Evolutionary conservation across 2,329 filamentous ascomycete species (phyloP).

Genomic region (Aplosporella prunicola): DNA sequence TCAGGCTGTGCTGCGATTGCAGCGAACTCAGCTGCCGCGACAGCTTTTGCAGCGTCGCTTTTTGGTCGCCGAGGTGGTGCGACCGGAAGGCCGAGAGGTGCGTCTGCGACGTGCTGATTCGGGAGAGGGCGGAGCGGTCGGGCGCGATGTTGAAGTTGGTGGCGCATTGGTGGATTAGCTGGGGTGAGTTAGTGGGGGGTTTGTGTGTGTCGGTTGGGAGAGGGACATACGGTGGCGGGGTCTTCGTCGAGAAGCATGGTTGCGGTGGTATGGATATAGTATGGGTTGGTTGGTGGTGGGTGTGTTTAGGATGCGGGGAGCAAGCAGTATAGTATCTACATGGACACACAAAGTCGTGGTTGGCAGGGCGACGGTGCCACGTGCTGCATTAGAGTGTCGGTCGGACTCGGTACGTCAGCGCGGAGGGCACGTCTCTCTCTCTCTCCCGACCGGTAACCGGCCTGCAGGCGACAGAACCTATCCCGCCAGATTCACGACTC

Average conservation of each 20-base stretch:
- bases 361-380: too few relatives aligned
- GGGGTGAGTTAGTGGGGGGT: constrained; percentile 12
- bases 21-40: constrained; percentile 67
- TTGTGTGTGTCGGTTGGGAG: constrained; percentile 13
- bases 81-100: constrained; percentile 79
- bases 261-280: constrained; percentile 15
- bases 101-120: constrained; percentile 73
- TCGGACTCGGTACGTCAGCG: too few relatives aligned
- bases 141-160: constrained; percentile 90
- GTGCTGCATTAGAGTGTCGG: too few relatives aligned
- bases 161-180: constrained; percentile 88
- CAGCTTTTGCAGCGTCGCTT: constrained; percentile 43
- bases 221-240: constrained; percentile 61
- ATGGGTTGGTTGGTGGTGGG: background rate
- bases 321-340: too few relatives aligned
- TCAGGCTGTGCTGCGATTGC: constrained; percentile 66
- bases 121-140: constrained; percentile 73
- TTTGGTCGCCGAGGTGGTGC: constrained; percentile 30
- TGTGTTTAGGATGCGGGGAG: constrained; percentile 3
- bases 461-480: too few relatives aligned
- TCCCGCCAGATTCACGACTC: too few relatives aligned
- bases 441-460: too few relatives aligned
- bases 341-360: too few relatives aligned
- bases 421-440: too few relatives aligned
- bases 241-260: constrained; percentile 93